Percentiles rank a stretch among this genome's conserved stretches.
These are phyloP conservation scores for Colletotrichum destructivum DNA, from an alignment of 2,329 filamentous ascomycete genomes.

Conservation along the genomic window DNA sequence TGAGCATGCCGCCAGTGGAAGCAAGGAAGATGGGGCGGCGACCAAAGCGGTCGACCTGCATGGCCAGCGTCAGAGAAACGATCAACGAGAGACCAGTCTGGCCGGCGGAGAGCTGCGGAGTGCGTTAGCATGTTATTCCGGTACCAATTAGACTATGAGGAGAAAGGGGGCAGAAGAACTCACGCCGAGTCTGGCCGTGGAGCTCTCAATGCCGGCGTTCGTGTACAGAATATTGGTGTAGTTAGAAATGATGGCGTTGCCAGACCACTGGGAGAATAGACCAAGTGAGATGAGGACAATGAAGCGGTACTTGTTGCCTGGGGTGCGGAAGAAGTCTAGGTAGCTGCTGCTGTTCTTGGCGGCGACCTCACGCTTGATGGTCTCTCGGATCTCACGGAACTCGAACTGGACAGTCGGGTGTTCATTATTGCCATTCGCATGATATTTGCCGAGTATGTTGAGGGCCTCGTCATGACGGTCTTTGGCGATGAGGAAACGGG, in stretches of 20 bases:
- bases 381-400: constrained; percentile 72
- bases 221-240: constrained; percentile 69
- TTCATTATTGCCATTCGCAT: constrained; percentile 51
- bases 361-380: constrained; percentile 66
- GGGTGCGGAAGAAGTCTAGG: constrained; percentile 67
- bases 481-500: constrained; percentile 58
- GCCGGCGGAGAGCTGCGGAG: constrained; percentile 54
- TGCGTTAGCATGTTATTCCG: not conserved
- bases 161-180: not conserved
- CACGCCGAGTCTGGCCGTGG: constrained; percentile 59
- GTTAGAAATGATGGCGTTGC: constrained; percentile 73
- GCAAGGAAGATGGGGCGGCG: constrained; percentile 70
- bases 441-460: constrained; percentile 53
- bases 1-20: constrained; percentile 60
- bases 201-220: constrained; percentile 65
- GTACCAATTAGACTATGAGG: not conserved
- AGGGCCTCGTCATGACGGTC: constrained; percentile 55
- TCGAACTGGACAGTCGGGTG: constrained; percentile 71
- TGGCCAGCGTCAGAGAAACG: constrained; percentile 65
- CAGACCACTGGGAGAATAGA: constrained; percentile 73
- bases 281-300: constrained; percentile 68
- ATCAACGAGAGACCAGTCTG: constrained; percentile 67
- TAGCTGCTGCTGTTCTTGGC: constrained; percentile 64
- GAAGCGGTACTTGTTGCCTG: constrained; percentile 71
- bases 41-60: constrained; percentile 69